phyloP scores from a whole-genome alignment of 2,329 filamentous ascomycete genomes.

The Botryotinia convoluta region DNA sequence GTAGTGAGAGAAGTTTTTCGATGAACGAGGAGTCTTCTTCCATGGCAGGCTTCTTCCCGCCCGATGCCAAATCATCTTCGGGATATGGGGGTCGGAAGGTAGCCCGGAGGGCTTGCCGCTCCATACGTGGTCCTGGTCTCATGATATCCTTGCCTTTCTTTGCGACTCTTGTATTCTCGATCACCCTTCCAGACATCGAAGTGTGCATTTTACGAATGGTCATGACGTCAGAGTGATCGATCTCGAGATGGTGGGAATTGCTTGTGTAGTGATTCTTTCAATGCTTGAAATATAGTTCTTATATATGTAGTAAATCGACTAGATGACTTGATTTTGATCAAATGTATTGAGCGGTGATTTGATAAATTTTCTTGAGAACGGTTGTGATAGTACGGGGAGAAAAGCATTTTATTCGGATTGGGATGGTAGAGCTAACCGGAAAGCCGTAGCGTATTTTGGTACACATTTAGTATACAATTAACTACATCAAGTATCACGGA shows the following conservation, averaged over 20 bases:
- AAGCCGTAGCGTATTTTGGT: background rate
- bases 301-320: background rate
- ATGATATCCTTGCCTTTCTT: background rate
- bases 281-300: background rate
- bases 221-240: background rate
- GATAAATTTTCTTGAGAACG: background rate
- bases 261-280: background rate
- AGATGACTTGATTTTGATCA: background rate
- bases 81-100: background rate
- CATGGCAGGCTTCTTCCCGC: background rate
- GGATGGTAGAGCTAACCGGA: background rate
- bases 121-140: background rate
- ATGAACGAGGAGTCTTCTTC: background rate
- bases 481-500: background rate
- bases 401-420: background rate
- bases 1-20: background rate
- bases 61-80: background rate
- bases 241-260: background rate
- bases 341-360: background rate
- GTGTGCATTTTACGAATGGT: background rate
- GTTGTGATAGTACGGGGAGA: background rate
- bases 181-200: background rate
- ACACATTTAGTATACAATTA: background rate
- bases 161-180: background rate
- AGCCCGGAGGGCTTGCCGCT: background rate